These are phyloP conservation scores for Ulota crispa DNA, from an alignment of 225 moss, liverwort and hornwort genomes.

Conservation along the genomic window DNA sequence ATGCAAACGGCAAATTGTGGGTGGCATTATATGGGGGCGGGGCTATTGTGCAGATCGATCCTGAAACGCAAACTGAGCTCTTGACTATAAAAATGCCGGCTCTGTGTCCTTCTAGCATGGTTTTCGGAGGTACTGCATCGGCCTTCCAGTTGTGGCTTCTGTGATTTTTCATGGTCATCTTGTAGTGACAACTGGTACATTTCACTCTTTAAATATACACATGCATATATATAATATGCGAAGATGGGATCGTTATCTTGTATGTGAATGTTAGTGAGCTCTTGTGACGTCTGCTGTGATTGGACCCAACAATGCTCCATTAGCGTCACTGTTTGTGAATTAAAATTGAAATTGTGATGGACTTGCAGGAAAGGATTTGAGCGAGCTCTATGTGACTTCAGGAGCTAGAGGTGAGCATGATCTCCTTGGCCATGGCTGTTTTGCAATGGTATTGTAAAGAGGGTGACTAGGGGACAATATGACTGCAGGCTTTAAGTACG, in stretches of 20 bases:
- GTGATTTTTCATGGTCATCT: neutral
- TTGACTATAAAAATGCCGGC: conserved; percentile 46
- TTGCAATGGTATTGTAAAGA: neutral
- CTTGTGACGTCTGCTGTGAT: neutral
- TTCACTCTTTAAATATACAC: neutral
- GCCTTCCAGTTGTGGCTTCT: neutral
- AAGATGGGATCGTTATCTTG: neutral
- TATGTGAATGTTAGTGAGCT: neutral
- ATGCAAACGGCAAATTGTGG: conserved; percentile 54
- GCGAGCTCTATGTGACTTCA: conserved; percentile 48
- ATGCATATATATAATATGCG: neutral
- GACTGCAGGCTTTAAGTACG: neutral
- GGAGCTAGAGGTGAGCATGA: conserved; percentile 44
- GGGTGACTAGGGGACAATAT: neutral
- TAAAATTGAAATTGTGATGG: conserved; percentile 23
- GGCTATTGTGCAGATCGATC: conserved; percentile 53
- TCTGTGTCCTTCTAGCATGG: conserved; percentile 51
- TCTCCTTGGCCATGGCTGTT: neutral
- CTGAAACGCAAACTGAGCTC: conserved; percentile 49
- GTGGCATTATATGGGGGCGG: conserved; percentile 49
- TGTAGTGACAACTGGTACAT: neutral
- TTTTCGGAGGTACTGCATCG: conserved; percentile 40
- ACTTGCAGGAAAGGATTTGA: conserved; percentile 52
- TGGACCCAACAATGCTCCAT: neutral
- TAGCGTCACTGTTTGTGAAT: neutral